Evolutionary conservation across 768 basidiomycete species (phyloP), one percentile per base, ranked within the genome.

Genomic region (Termitomyces sp.): DNA sequence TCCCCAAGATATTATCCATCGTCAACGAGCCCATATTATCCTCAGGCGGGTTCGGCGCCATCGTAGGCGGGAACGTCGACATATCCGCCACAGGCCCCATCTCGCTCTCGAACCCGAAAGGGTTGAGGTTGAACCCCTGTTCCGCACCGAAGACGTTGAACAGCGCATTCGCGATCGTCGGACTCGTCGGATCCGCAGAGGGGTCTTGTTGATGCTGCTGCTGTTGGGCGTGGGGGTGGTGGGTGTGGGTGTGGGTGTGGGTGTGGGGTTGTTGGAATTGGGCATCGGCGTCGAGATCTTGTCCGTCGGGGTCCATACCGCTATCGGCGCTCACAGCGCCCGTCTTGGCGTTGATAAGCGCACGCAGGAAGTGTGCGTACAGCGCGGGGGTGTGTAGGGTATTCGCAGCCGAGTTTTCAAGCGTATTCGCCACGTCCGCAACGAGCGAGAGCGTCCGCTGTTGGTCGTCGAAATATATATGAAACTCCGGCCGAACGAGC

Each of bases 321-420:
- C 9, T 23, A 22, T 6, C 7, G 11, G n/a, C 15, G 20, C 50
- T 54, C n/a, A n/a, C n/a, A 33, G 64, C 54, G 43, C 75, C 73
- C 20, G 73, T 54, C 59, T 73, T 78, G 41, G 85, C 83, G 1
- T 84, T 79, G 50, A 89, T 81, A 39, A 96, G 81, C 2, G 89
- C 88, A 2, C 85, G 86, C 22, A 94, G 75, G 75, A 94, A 93
- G 18, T 80, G 76, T 64, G 86, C 85, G 75, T 98, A 98, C 36
- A 98, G 77, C 5, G 91, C 89, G 0, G 96, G 94, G 0, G 95
- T 94, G 66, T 99, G 96, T 5, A 81, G 74, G 1, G 86, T 76
- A 64, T 89, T 89, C 25, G 85, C 86, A 18, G 96, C 86, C 38
- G 88, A 81, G 12, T 74, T 78, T 57, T 93, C 91, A 23, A 98